Conservation (phyloP, 768 basidiomycete genomes). For the Cubamyces sp. region DNA sequence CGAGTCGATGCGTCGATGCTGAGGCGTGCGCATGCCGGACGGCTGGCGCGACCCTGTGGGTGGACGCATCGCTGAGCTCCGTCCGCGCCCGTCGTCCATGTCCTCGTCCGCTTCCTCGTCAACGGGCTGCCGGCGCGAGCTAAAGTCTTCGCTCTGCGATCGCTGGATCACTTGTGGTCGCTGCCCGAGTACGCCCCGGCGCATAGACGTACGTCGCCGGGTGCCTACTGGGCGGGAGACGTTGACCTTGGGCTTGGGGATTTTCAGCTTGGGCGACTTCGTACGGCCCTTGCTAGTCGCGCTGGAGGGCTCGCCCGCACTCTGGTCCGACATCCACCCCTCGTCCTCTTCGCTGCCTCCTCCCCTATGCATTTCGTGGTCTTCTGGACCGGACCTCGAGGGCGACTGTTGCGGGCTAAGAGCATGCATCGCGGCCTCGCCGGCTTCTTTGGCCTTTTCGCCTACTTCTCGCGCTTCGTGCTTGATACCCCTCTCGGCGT, state of each 20-base stretch:
- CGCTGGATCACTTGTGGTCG: slow-evolving; percentile 21
- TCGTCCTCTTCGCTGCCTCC: slow-evolving; percentile 55
- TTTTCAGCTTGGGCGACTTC: slow-evolving; percentile 29
- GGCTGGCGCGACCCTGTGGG: slow-evolving; percentile 12
- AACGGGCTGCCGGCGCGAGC: slow-evolving; percentile 5
- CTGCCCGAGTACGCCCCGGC: slow-evolving; percentile 23
- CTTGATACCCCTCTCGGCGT: slow-evolving; percentile 26
- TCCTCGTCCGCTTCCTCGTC: slow-evolving; percentile 12
- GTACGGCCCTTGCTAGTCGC: slow-evolving; percentile 12
- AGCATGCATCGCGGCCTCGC: slow-evolving; percentile 25
- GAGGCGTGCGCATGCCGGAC: slow-evolving; percentile 22
- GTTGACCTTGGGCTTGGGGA: slow-evolving; percentile 23
- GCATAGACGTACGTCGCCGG: slow-evolving; percentile 17
- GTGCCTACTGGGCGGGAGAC: slow-evolving; percentile 16
- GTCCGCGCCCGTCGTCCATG: slow-evolving; percentile 28
- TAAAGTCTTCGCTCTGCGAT: slow-evolving; percentile 19
- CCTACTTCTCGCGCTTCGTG: slow-evolving; percentile 25
- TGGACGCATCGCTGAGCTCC: slow-evolving; percentile 18
- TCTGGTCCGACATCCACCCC: slow-evolving; percentile 66
- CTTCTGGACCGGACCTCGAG: neutral
- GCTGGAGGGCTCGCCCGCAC: slow-evolving; percentile 30
- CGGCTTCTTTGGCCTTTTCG: slow-evolving; percentile 26
- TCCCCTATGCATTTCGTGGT: slow-evolving; percentile 1
- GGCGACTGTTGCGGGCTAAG: slow-evolving; percentile 13
- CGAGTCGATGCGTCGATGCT: slow-evolving; percentile 37